Base-by-base conservation (phyloP, 2,329 filamentous ascomycete species). In the Seiridium cupressi region DNA sequence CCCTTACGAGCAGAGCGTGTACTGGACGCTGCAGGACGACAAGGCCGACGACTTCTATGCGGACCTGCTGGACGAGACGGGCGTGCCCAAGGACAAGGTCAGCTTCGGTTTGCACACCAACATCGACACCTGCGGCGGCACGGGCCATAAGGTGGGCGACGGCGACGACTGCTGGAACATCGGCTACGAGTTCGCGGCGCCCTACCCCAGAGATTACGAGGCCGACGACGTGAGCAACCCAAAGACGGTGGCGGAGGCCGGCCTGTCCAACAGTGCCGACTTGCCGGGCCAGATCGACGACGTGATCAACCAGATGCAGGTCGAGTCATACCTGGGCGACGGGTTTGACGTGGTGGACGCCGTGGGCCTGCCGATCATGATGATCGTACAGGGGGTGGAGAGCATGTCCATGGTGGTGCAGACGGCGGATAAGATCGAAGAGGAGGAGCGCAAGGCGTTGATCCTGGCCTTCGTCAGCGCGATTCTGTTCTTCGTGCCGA, bases 401-500 rank as follows among this genome's bases (percentile, higher is more conserved):
- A 64, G 60, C 51, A 71, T 72, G 65, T 26, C 60, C 13, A 54
- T 61, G 10, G 62, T 71, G 4, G 46, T 62, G 13, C 51, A 72
- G n/a, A 63, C 54, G 13, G 69, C 61, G 13, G 61, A 68, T 10
- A 59, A 72, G 53, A 67, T 69, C 8, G 57, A 67, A 31, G 62
- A 70, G 57, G 60, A 64, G 55, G 59, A 70, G 62, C 61, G 63
- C 40, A 67, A 71, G 57, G 60, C 57, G 1, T 56, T 70, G 18
- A 65, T 71, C 44, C 51, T 71, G 36, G 61, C 62, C 38, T 18
- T 46, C 31, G 10, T 46, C 58, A 60, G 51, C 11, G 67, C 66
- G 44, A 60, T 72, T n/a, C 61, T 73, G 57, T 66, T 72, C 60
- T 62, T 69, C 57, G 55, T 72, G 44, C 65, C 68, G 8, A 56